Conservation (phyloP, 2,329 filamentous ascomycete genomes). For the Cytospora chrysosperma region DNA sequence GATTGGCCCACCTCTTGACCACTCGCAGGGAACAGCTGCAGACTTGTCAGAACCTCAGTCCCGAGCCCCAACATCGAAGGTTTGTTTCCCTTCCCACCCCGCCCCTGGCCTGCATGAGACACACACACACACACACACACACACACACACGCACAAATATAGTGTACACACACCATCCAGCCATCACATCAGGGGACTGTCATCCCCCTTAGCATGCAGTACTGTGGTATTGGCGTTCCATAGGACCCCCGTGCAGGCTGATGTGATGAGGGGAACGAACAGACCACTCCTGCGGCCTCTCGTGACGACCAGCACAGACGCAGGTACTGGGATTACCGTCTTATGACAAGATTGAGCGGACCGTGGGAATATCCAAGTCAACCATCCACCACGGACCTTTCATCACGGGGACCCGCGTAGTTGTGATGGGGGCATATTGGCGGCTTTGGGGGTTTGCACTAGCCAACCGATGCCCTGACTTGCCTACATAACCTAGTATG, state of each 20-base stretch:
- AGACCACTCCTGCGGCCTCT: constrained; percentile 19
- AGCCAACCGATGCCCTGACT: neutral
- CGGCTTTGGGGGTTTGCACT: neutral
- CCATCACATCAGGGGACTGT: neutral
- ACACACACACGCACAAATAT: too few species aligned
- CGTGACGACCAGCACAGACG: constrained; percentile 22
- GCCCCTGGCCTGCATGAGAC: constrained; percentile 6
- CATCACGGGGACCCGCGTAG: constrained; percentile 8
- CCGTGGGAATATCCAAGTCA: constrained; percentile 4
- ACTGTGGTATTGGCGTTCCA: neutral
- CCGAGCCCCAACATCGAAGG: neutral
- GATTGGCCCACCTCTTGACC: constrained; percentile 1
- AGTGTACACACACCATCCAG: too few species aligned
- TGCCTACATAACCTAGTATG: neutral
- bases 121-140: too few species aligned
- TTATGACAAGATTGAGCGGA: constrained; percentile 11
- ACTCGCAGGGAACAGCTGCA: neutral
- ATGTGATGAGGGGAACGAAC: neutral
- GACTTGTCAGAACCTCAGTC: neutral
- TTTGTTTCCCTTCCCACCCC: neutral
- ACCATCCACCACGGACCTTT: constrained; percentile 7
- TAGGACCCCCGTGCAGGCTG: neutral
- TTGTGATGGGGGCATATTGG: constrained; percentile 7
- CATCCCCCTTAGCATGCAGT: neutral
- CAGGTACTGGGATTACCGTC: constrained; percentile 22